Evolutionary conservation across 345 rosid genomes (phyloP).

Genomic region (Brassica cretica): DNA sequence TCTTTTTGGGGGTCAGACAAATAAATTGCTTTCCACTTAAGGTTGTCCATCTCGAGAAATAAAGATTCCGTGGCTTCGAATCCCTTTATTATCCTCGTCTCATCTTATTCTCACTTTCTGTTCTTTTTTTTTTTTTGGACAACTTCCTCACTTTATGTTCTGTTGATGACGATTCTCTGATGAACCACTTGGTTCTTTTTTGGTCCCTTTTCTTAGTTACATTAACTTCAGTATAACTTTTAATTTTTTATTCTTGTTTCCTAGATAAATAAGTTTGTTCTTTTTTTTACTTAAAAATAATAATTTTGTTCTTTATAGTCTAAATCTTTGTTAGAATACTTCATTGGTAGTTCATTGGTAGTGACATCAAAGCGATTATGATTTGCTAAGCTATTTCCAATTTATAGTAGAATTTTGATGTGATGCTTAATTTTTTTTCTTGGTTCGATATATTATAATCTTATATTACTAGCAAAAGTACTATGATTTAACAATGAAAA

Average conservation of each 20-base stretch:
- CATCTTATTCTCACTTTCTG: slow-evolving; percentile 25
- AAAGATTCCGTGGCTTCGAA: slow-evolving; percentile 17
- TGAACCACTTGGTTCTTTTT: slow-evolving; percentile 9
- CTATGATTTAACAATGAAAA: neutral
- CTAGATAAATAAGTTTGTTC: neutral
- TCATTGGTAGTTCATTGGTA: neutral
- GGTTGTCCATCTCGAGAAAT: slow-evolving; percentile 24
- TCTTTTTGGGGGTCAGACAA: neutral
- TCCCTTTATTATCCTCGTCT: slow-evolving; percentile 24
- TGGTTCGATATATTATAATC: neutral
- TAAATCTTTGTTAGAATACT: neutral
- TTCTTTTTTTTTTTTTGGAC: neutral
- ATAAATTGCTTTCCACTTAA: slow-evolving; percentile 1
- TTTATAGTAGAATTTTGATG: neutral
- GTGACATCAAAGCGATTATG: neutral
- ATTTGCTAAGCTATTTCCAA: neutral
- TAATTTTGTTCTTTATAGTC: neutral
- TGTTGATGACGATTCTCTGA: slow-evolving; percentile 30
- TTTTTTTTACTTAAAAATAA: too few relatives aligned
- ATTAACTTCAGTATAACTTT: neutral
- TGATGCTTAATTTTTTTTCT: neutral
- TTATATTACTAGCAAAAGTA: neutral
- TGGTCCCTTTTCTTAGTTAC: neutral
- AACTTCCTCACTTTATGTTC: neutral
- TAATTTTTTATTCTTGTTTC: neutral